Conservation (phyloP, 768 basidiomycete genomes). For the Termitomyces sp. region DNA sequence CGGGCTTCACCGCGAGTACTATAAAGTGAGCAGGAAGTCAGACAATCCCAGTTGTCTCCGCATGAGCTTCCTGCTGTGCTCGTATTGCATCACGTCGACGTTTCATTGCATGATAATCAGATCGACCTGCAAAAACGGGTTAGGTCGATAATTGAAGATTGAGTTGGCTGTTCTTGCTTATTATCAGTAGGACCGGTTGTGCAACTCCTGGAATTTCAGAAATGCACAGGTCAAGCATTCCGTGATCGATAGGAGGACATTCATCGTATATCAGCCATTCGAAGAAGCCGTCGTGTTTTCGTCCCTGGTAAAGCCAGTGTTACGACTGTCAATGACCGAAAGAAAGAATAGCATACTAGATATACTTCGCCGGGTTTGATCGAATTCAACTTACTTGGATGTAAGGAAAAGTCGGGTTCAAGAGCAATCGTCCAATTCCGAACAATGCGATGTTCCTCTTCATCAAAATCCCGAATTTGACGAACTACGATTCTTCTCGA, state of each 20-base stretch:
- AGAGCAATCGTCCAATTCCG: neutral
- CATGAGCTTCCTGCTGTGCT: no score
- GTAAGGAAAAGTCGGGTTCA: neutral
- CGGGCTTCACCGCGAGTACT: no score
- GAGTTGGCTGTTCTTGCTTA: neutral
- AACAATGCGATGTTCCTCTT: neutral
- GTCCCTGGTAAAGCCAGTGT: neutral
- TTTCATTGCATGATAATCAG: neutral
- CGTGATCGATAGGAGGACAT: neutral
- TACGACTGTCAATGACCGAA: no score
- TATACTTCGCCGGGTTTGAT: neutral
- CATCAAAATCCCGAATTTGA: conserved; percentile 4
- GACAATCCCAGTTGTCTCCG: neutral
- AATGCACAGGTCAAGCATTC: neutral
- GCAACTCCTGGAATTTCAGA: neutral
- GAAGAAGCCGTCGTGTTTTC: neutral
- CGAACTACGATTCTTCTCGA: neutral
- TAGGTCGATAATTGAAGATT: no score
- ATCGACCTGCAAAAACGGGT: neutral
- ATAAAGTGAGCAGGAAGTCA: neutral
- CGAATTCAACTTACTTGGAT: neutral
- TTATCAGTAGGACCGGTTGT: neutral
- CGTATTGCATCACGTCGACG: neutral
- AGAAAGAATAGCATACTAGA: neutral
- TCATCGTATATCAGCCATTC: neutral